A percentile compares a stretch with the other conserved stretches of the same genome.
Evolutionary conservation across 148 eudicot species (phyloP).

Genomic region (Suaeda aralocaspica): DNA sequence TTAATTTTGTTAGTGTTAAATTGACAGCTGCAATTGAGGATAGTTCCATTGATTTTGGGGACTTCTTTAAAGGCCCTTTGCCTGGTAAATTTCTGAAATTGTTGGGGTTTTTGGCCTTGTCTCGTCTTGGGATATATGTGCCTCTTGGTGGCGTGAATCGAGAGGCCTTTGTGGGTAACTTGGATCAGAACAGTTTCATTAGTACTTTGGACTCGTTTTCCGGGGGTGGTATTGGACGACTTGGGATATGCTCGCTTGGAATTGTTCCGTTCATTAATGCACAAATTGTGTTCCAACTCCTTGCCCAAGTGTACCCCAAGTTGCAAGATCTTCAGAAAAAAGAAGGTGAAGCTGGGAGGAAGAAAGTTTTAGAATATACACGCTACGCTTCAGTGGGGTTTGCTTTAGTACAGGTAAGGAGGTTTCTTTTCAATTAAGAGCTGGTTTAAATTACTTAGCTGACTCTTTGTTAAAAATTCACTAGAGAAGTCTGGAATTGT

Average conservation of each 20-base stretch:
- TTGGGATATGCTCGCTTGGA: slow-evolving; percentile 97
- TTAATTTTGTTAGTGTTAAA: slow-evolving; percentile 40
- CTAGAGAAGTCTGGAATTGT: not conserved
- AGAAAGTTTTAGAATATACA: slow-evolving; percentile 92
- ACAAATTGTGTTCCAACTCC: slow-evolving; percentile 95
- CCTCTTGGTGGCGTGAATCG: slow-evolving; percentile 99
- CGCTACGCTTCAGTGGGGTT: slow-evolving; percentile 99
- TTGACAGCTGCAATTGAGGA: slow-evolving; percentile 98
- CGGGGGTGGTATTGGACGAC: slow-evolving; percentile 98
- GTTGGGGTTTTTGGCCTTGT: slow-evolving; percentile 79
- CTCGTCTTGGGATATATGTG: slow-evolving; percentile 92
- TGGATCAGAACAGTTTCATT: slow-evolving; percentile 84
- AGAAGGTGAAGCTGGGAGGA: slow-evolving; percentile 99
- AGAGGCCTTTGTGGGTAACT: slow-evolving; percentile 88
- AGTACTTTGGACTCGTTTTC: slow-evolving; percentile 96
- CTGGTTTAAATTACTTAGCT: not conserved
- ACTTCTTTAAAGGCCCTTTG: slow-evolving; percentile 99
- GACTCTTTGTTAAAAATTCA: not conserved
- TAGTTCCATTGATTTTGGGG: slow-evolving; percentile 92
- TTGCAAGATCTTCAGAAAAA: slow-evolving; percentile 94
- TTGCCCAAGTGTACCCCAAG: slow-evolving; percentile 91
- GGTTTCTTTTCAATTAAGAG: slow-evolving; percentile 6
- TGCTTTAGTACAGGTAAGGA: slow-evolving; percentile 89
- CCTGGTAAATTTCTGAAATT: slow-evolving; percentile 95
- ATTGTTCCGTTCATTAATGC: slow-evolving; percentile 99